A percentile compares a stretch with the other conserved stretches of the same genome.
Evolutionary conservation across 2,329 filamentous ascomycete genomes (phyloP).

Genomic region (Alternaria angustiovoidea): DNA sequence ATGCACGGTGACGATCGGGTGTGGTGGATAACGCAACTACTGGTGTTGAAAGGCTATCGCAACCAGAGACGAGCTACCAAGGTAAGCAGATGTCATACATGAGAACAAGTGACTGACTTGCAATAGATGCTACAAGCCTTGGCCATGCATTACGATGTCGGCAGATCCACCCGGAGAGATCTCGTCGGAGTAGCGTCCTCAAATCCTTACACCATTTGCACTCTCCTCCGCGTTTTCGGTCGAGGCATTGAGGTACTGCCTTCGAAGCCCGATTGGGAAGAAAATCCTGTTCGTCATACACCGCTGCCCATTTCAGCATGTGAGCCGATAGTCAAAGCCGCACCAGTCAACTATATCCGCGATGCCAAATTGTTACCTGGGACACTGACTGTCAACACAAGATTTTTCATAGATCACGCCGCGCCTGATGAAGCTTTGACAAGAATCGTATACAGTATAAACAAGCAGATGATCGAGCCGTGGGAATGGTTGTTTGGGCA

Average conservation of each 20-base stretch:
- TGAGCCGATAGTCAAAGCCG: not conserved
- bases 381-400: conserved; percentile 5
- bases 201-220: conserved; percentile 12
- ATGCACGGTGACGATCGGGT: conserved; percentile 7
- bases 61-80: conserved; percentile 19
- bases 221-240: conserved; percentile 18
- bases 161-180: conserved; percentile 2
- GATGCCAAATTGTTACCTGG: not conserved
- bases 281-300: not conserved
- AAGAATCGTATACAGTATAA: conserved; percentile 7
- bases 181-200: conserved; percentile 9
- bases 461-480: conserved; percentile 1
- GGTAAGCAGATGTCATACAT: not conserved
- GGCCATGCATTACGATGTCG: conserved; percentile 14
- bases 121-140: conserved; percentile 17
- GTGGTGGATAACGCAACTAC: conserved; percentile 22
- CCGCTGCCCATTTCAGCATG: conserved; percentile 6
- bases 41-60: conserved; percentile 15
- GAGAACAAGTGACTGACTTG: not conserved
- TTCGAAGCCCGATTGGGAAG: conserved; percentile 11
- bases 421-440: not conserved
- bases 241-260: conserved; percentile 19
- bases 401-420: conserved; percentile 9
- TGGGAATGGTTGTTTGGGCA: conserved; percentile 17
- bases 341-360: conserved; percentile 10